phyloP scores from a whole-genome alignment of 2,329 filamentous ascomycete genomes.

The Fusarium setosum region DNA sequence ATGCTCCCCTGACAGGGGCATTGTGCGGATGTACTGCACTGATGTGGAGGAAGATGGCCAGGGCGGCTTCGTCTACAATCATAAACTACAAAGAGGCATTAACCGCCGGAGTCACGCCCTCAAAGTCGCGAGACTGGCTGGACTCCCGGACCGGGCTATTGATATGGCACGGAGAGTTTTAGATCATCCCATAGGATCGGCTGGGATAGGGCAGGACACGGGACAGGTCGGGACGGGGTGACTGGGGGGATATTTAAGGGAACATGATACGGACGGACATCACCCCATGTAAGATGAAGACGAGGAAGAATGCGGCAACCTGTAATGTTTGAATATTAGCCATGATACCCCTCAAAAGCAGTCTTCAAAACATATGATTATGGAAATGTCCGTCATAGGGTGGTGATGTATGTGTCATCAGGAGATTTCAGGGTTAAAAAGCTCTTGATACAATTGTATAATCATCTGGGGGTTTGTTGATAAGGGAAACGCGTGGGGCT shows the following conservation, averaged over 20 bases:
- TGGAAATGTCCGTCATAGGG: constrained; percentile 62
- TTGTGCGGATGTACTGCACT: constrained; percentile 84
- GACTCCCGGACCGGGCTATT: constrained; percentile 80
- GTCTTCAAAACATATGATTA: constrained; percentile 33
- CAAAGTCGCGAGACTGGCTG: constrained; percentile 92
- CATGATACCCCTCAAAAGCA: constrained; percentile 48
- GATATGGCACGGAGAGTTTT: constrained; percentile 72
- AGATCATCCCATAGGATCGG: constrained; percentile 17
- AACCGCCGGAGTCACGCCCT: constrained; percentile 91
- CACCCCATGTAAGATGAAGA: constrained; percentile 25
- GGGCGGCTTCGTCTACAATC: constrained; percentile 85
- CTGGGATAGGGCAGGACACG: background rate
- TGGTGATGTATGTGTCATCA: constrained; percentile 70
- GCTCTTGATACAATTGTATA: constrained; percentile 67
- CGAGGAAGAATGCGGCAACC: constrained; percentile 18
- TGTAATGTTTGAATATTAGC: constrained; percentile 49
- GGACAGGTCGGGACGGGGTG: constrained; percentile 17
- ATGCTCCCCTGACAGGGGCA: constrained; percentile 47
- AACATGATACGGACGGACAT: constrained; percentile 21
- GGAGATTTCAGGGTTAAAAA: constrained; percentile 75
- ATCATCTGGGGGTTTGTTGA: constrained; percentile 59
- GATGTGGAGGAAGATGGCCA: constrained; percentile 81
- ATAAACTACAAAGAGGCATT: constrained; percentile 82
- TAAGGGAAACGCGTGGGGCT: constrained; percentile 3
- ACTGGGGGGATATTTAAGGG: background rate